A percentile compares a stretch with the other conserved stretches of the same genome.
Conservation (phyloP, 805 yeast genomes). For the Blastobotrys robertii region DNA sequence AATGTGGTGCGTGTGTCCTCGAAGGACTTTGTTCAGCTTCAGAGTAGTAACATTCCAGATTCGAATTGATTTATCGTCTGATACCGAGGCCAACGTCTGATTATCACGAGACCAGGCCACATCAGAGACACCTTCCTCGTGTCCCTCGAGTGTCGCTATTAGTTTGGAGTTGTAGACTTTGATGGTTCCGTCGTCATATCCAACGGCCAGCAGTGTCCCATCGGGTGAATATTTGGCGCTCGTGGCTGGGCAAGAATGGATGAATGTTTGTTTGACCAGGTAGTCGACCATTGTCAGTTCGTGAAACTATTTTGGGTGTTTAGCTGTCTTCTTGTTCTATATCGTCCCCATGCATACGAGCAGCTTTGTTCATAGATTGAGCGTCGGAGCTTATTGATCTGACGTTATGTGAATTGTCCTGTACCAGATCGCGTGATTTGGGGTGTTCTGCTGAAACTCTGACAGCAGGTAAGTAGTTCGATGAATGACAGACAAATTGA, state of each 20-base stretch:
- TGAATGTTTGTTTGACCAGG: too few species aligned
- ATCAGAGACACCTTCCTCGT: constrained; percentile 63
- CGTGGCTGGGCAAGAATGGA: constrained; percentile 25
- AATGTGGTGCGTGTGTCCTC: constrained; percentile 81
- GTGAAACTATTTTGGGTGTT: too few species aligned
- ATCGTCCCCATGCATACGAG: too few species aligned
- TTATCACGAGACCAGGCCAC: constrained; percentile 72
- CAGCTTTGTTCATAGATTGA: too few species aligned
- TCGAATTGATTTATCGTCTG: constrained; percentile 75
- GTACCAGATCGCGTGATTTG: too few species aligned
- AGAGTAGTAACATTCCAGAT: constrained; percentile 53
- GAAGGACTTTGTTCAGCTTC: constrained; percentile 32
- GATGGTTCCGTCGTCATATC: constrained; percentile 47
- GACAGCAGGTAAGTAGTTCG: too few species aligned
- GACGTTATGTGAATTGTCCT: too few species aligned
- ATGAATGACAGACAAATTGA: too few species aligned
- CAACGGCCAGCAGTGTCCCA: constrained; percentile 42
- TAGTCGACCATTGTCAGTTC: too few species aligned
- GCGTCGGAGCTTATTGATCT: too few species aligned
- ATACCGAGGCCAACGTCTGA: constrained; percentile 65
- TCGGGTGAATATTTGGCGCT: constrained; percentile 53
- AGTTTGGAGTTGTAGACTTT: constrained; percentile 43
- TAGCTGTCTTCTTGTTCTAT: too few species aligned
- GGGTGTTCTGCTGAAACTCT: too few species aligned
- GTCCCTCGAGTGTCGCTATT: constrained; percentile 39